phyloP scores from a whole-genome alignment of 768 basidiomycete species.

The Agaricus bisporus region DNA sequence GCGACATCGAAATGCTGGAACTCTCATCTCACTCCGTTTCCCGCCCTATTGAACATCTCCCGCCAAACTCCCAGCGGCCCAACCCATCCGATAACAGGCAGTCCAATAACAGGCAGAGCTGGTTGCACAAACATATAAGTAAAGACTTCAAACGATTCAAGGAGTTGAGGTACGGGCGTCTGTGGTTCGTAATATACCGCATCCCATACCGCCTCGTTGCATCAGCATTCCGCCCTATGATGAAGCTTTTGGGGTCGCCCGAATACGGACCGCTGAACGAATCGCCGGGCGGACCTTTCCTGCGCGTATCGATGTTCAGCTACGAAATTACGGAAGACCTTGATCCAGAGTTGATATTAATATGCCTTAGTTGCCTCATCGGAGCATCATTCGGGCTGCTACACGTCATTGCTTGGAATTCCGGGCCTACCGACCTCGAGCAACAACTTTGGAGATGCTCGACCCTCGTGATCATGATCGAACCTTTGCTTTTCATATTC shows the following conservation, averaged over 20 bases:
- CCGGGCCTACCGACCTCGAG: neutral
- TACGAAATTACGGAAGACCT: neutral
- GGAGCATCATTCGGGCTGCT: neutral
- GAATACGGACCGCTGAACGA: no score
- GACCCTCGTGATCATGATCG: neutral
- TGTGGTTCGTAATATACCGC: neutral
- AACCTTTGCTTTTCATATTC: neutral
- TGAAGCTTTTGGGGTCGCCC: neutral
- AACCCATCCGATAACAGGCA: neutral
- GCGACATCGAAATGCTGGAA: neutral
- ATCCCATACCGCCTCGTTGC: neutral
- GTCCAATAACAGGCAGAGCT: neutral
- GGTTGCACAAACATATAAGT: neutral
- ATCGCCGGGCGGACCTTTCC: neutral
- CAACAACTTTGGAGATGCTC: neutral
- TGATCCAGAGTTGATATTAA: neutral
- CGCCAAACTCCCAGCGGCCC: neutral
- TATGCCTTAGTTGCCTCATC: neutral
- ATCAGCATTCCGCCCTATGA: slow-evolving; percentile 1
- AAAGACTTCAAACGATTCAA: neutral
- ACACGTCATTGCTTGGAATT: slow-evolving; percentile 1
- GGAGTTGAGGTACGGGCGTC: neutral
- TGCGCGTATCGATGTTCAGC: neutral
- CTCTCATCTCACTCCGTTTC: neutral
- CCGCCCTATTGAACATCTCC: neutral